A percentile compares a stretch with the other conserved stretches of the same genome.
phyloP scores from a whole-genome alignment of 208 protist genomes.

The Crithidia acanthocephali region DNA sequence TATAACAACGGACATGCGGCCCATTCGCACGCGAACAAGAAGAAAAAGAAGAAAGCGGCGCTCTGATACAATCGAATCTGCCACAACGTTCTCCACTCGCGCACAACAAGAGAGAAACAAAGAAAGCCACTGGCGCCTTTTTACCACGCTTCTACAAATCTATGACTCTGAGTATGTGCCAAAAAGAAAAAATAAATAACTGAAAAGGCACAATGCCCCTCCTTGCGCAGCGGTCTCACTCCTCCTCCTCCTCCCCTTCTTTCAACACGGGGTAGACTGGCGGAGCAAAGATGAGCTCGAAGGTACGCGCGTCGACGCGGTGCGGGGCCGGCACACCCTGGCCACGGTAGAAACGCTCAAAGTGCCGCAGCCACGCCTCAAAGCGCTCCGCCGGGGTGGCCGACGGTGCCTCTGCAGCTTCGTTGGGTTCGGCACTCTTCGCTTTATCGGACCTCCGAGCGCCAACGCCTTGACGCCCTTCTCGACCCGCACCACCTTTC shows the following conservation, averaged over 20 bases:
- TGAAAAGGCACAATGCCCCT: too few species aligned
- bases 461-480: background rate
- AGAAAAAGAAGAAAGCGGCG: constrained; percentile 6
- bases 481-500: background rate
- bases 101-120: too few species aligned
- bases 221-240: too few species aligned
- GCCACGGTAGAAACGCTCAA: constrained; percentile 40
- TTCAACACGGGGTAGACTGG: background rate
- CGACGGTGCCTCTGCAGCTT: background rate
- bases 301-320: constrained; percentile 50
- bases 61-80: too few species aligned
- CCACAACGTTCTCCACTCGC: too few species aligned
- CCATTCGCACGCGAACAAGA: background rate
- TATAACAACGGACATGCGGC: too few species aligned
- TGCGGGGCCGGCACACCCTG: constrained; percentile 46
- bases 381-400: constrained; percentile 27
- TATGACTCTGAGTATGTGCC: too few species aligned
- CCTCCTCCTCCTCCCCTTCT: background rate
- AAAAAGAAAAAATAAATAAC: too few species aligned
- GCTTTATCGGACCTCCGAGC: too few species aligned
- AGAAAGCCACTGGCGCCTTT: too few species aligned
- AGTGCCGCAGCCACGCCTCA: constrained; percentile 37
- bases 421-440: background rate
- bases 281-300: constrained; percentile 55
- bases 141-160: too few species aligned